A percentile compares a stretch with the other conserved stretches of the same genome.
Evolutionary conservation across 306 rosid genomes (phyloP).

Genomic region (Prunus padus): DNA sequence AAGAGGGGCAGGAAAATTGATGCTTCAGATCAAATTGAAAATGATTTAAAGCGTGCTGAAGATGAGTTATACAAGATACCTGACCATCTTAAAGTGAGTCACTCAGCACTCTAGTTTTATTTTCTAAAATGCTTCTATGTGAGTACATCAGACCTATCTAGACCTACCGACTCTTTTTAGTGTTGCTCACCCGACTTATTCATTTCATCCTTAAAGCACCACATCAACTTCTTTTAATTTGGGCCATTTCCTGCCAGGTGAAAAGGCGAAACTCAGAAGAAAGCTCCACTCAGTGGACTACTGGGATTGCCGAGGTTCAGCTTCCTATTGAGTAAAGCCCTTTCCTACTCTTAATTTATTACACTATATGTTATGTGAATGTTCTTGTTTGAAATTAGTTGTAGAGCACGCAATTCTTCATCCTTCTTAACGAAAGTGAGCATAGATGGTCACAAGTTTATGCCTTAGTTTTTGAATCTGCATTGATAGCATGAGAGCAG

Average conservation of each 20-base stretch:
- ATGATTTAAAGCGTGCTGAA: constrained; percentile 84
- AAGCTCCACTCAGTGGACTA: constrained; percentile 99
- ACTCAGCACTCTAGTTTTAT: constrained; percentile 5
- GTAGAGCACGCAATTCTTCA: not conserved
- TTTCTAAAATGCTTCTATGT: not conserved
- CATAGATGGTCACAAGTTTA: not conserved
- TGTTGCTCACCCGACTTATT: not conserved
- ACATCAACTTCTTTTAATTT: not conserved
- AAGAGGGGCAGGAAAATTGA: constrained; percentile 74
- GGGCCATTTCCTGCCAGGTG: constrained; percentile 51
- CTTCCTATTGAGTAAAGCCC: constrained; percentile 90
- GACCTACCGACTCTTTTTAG: not conserved
- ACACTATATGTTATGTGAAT: not conserved
- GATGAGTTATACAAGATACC: constrained; percentile 93
- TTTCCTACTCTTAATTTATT: constrained; percentile 1
- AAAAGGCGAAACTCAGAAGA: constrained; percentile 90
- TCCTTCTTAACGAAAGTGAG: not conserved
- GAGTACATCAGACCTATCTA: not conserved
- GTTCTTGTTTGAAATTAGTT: not conserved
- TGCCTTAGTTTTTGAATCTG: not conserved
- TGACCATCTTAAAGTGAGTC: constrained; percentile 89
- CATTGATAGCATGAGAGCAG: not conserved
- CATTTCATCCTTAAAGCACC: not conserved
- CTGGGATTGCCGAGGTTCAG: constrained; percentile 98
- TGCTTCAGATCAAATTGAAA: constrained; percentile 61